These are phyloP conservation scores for Echites panduratus DNA, from an alignment of 257 asterid species.

Conservation along the genomic window DNA sequence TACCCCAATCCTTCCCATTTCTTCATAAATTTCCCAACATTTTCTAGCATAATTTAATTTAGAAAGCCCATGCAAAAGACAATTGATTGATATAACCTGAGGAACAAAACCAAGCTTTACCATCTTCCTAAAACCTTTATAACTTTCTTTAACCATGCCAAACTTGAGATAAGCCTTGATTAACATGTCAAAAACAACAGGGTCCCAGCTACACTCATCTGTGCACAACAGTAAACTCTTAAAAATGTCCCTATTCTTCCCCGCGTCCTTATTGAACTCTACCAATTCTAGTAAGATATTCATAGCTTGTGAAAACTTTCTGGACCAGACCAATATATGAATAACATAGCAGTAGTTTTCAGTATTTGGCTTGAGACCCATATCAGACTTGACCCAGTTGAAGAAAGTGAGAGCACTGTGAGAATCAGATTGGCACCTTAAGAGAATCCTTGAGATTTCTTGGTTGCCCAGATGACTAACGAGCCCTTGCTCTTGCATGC, in stretches of 20 bases:
- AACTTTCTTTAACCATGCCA: slow-evolving; percentile 54
- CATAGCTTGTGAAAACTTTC: slow-evolving; percentile 62
- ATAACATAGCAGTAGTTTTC: slow-evolving; percentile 50
- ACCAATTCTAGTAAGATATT: slow-evolving; percentile 47
- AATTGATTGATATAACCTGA: slow-evolving; percentile 48
- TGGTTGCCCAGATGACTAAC: slow-evolving; percentile 41
- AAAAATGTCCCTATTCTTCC: slow-evolving; percentile 28
- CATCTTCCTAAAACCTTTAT: slow-evolving; percentile 38
- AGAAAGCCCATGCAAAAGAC: slow-evolving; percentile 55
- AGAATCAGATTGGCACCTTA: slow-evolving; percentile 85
- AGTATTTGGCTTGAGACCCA: slow-evolving; percentile 34
- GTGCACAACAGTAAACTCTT: slow-evolving; percentile 42
- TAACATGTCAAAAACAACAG: slow-evolving; percentile 84
- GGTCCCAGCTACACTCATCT: slow-evolving; percentile 69
- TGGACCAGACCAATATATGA: slow-evolving; percentile 75
- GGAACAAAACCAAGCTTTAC: slow-evolving; percentile 59
- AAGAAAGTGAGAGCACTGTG: slow-evolving; percentile 58
- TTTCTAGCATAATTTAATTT: slow-evolving; percentile 40
- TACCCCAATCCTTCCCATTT: slow-evolving; percentile 50
- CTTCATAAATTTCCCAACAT: slow-evolving; percentile 72
- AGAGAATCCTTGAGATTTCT: slow-evolving; percentile 61
- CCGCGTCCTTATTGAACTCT: slow-evolving; percentile 22
- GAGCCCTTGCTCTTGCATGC: slow-evolving; percentile 36
- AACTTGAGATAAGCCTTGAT: slow-evolving; percentile 65
- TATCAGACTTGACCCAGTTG: slow-evolving; percentile 53